Conservation (phyloP, 495 filamentous ascomycete species). For the Aspergillus cristatus region DNA sequence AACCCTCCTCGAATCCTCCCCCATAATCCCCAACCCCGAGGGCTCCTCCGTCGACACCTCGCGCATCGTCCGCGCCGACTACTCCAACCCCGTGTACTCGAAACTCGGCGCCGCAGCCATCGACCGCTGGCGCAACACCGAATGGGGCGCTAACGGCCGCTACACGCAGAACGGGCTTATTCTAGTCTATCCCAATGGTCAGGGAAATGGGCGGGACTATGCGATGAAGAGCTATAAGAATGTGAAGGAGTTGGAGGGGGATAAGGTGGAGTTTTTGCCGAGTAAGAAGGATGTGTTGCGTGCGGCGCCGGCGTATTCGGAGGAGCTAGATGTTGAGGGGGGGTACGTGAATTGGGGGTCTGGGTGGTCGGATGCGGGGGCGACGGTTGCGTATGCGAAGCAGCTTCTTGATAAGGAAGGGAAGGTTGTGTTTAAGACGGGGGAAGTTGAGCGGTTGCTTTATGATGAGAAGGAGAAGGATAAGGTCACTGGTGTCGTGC, state of each 20-base stretch:
- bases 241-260: slow-evolving; percentile 35
- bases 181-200: slow-evolving; percentile 48
- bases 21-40: slow-evolving; percentile 60
- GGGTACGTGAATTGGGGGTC: slow-evolving; percentile 76
- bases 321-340: slow-evolving; percentile 40
- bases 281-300: slow-evolving; percentile 29
- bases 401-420: slow-evolving; percentile 46
- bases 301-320: slow-evolving; percentile 36
- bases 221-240: slow-evolving; percentile 57
- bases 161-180: slow-evolving; percentile 72
- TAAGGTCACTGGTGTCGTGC: slow-evolving; percentile 42
- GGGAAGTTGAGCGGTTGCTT: slow-evolving; percentile 49
- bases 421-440: slow-evolving; percentile 55
- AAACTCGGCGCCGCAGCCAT: slow-evolving; percentile 59
- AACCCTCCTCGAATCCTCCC: slow-evolving; percentile 58
- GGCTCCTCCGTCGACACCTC: slow-evolving; percentile 66
- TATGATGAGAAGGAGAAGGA: slow-evolving; percentile 11
- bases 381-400: slow-evolving; percentile 58
- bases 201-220: slow-evolving; percentile 50
- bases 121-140: slow-evolving; percentile 57
- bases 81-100: slow-evolving; percentile 63
- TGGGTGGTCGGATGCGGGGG: slow-evolving; percentile 82
- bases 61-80: slow-evolving; percentile 76
- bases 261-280: slow-evolving; percentile 43
- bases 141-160: slow-evolving; percentile 52